Conservation (phyloP, 2,329 filamentous ascomycete genomes). For the Aphanocladium album region DNA sequence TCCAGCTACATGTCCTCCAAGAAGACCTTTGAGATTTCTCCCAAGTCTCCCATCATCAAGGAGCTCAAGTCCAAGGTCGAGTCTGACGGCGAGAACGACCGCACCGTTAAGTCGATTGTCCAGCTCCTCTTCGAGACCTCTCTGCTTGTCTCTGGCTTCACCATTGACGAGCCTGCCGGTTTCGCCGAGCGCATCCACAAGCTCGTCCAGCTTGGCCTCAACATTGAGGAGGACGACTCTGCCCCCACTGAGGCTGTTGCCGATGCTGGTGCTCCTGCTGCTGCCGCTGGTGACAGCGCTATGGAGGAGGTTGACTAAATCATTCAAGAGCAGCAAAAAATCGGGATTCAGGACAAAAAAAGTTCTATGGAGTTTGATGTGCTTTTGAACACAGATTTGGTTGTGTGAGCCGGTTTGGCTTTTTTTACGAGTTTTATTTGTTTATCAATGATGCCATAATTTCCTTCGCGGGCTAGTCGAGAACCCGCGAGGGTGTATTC, state of each 20-base stretch:
- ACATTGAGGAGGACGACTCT: slow-evolving; percentile 89
- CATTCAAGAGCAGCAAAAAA: slow-evolving; percentile 20
- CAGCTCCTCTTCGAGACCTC: slow-evolving; percentile 99
- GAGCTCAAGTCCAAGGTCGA: slow-evolving; percentile 99
- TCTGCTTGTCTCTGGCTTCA: slow-evolving; percentile 97
- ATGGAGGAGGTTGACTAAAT: slow-evolving; percentile 99
- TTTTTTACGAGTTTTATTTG: slow-evolving; percentile 28
- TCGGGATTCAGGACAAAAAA: slow-evolving; percentile 34
- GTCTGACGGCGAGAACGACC: slow-evolving; percentile 94
- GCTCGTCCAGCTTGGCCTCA: slow-evolving; percentile 94
- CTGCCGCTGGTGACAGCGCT: slow-evolving; percentile 76
- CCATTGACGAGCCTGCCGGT: slow-evolving; percentile 95
- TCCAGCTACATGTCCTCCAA: slow-evolving; percentile 99
- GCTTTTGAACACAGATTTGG: slow-evolving; percentile 14
- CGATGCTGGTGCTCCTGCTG: slow-evolving; percentile 53
- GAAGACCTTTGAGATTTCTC: slow-evolving; percentile 99
- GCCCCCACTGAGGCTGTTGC: slow-evolving; percentile 54
- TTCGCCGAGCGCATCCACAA: slow-evolving; percentile 99
- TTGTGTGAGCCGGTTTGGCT: slow-evolving; percentile 27
- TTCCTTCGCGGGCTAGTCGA: slow-evolving; percentile 22
- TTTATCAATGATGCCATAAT: slow-evolving; percentile 33
- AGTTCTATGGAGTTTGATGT: slow-evolving; percentile 39
- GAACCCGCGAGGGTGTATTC: slow-evolving; percentile 31
- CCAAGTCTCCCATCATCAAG: slow-evolving; percentile 94
- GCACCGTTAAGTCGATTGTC: slow-evolving; percentile 98